Conservation (phyloP, 2,329 filamentous ascomycete genomes). For the Eurotiales sp. region DNA sequence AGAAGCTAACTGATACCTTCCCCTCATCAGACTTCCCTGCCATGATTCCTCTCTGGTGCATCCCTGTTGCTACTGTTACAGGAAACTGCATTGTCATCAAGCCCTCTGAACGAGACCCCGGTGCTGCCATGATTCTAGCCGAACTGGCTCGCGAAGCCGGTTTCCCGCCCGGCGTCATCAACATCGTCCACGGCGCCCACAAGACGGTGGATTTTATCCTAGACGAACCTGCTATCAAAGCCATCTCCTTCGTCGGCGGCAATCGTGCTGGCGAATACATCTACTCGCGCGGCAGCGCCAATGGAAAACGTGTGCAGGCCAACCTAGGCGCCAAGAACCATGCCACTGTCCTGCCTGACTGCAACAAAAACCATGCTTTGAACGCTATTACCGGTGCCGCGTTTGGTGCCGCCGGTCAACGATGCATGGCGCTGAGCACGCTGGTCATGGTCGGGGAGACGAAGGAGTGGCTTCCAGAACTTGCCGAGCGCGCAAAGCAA, state of each 20-base stretch:
- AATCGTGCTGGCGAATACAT: conserved; percentile 66
- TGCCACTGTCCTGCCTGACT: conserved; percentile 60
- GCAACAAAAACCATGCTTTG: conserved; percentile 63
- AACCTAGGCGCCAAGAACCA: conserved; percentile 68
- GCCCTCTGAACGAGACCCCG: conserved; percentile 61
- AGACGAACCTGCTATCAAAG: conserved; percentile 63
- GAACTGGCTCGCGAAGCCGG: conserved; percentile 58
- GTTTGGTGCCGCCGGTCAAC: conserved; percentile 63
- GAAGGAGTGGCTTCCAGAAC: conserved; percentile 59
- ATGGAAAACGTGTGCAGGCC: conserved; percentile 64
- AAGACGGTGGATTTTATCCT: conserved; percentile 64
- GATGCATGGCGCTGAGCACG: conserved; percentile 64
- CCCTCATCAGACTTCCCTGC: conserved; percentile 63
- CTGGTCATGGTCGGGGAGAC: conserved; percentile 61
- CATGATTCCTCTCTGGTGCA: conserved; percentile 68
- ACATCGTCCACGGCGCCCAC: conserved; percentile 60
- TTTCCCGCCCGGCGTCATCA: conserved; percentile 61
- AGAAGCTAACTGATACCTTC: neutral
- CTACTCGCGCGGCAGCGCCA: conserved; percentile 57
- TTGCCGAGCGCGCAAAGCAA: conserved; percentile 58
- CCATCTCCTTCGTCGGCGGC: conserved; percentile 62
- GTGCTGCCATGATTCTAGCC: conserved; percentile 59
- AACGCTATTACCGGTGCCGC: conserved; percentile 64
- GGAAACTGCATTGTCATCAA: conserved; percentile 61
- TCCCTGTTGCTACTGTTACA: conserved; percentile 60